Conservation (phyloP, 495 filamentous ascomycete species). For the Penicillium pulvis region DNA sequence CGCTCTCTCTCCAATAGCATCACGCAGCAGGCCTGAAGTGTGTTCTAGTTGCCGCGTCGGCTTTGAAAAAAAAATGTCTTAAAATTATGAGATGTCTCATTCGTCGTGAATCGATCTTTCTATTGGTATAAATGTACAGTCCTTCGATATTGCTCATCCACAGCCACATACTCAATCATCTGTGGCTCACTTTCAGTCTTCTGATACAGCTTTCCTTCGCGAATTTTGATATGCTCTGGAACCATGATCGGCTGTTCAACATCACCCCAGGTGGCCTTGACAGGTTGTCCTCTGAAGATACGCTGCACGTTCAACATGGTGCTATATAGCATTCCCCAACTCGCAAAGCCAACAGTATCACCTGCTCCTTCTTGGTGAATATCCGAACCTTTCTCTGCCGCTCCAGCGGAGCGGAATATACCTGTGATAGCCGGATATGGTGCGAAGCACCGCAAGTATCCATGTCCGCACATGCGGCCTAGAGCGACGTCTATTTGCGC, state of each 20-base stretch:
- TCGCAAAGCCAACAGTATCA: neutral
- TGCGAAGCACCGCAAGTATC: constrained; percentile 17
- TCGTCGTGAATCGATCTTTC: neutral
- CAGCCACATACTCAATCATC: neutral
- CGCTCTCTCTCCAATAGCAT: no score
- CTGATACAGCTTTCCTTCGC: neutral
- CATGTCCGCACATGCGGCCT: constrained; percentile 9
- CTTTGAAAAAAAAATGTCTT: no score
- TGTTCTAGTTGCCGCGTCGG: no score
- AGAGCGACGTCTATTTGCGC: constrained; percentile 12
- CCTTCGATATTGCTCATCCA: constrained; percentile 3
- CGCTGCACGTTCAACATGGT: constrained; percentile 47
- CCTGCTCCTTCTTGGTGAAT: constrained; percentile 8
- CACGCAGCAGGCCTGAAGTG: no score
- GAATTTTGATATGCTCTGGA: neutral
- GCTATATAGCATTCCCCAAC: constrained; percentile 43
- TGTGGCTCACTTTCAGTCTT: neutral
- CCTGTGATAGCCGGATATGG: constrained; percentile 14
- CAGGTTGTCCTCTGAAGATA: constrained; percentile 21
- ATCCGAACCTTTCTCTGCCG: constrained; percentile 13
- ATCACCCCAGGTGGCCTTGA: constrained; percentile 26
- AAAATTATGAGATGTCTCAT: neutral
- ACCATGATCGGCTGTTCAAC: constrained; percentile 4
- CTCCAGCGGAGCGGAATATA: constrained; percentile 7
- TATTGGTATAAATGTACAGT: neutral